A percentile compares a stretch with the other conserved stretches of the same genome.
Conservation (phyloP, 23 red algal species). For the Pyropia haitanensis region DNA sequence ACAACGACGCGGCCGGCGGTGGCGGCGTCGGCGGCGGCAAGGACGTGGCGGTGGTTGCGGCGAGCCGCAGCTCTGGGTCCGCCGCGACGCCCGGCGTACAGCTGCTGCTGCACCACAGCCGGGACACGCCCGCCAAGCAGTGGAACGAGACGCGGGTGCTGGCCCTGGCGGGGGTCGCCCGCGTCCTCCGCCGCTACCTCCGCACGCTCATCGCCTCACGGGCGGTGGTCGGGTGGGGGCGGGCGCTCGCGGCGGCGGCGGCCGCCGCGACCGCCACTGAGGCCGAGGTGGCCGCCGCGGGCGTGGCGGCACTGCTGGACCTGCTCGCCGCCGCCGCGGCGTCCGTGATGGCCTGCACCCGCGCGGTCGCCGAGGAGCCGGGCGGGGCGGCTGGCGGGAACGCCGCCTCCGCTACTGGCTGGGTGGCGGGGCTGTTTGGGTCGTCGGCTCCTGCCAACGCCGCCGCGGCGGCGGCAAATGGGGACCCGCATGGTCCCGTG, state of each 20-base stretch:
- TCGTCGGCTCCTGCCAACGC: too few species aligned
- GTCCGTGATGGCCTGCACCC: too few species aligned
- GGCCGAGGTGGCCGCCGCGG: conserved; percentile 46
- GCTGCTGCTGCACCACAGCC: conserved; percentile 66
- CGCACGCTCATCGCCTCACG: conserved; percentile 34
- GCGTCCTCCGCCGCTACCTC: conserved; percentile 41
- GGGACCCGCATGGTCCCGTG: too few species aligned
- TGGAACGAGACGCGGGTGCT: conserved; percentile 72
- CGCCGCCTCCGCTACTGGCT: too few species aligned
- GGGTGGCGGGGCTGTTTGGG: too few species aligned
- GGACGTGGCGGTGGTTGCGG: not conserved
- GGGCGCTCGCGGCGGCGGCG: conserved; percentile 34
- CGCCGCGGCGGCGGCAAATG: too few species aligned
- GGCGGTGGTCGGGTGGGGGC: conserved; percentile 36
- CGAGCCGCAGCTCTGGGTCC: conserved; percentile 4
- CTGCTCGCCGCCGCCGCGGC: conserved; percentile 33
- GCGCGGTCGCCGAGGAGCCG: too few species aligned
- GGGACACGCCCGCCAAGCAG: conserved; percentile 62
- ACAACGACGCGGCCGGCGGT: not conserved
- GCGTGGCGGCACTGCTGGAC: conserved; percentile 53
- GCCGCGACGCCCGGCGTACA: conserved; percentile 2
- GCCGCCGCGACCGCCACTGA: conserved; percentile 25
- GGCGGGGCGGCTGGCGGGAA: too few species aligned
- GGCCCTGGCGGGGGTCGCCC: conserved; percentile 37
- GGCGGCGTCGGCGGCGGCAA: not conserved